These are phyloP conservation scores for Aspergillus sp. DNA, from an alignment of 2,329 filamentous ascomycete genomes.

Conservation along the genomic window DNA sequence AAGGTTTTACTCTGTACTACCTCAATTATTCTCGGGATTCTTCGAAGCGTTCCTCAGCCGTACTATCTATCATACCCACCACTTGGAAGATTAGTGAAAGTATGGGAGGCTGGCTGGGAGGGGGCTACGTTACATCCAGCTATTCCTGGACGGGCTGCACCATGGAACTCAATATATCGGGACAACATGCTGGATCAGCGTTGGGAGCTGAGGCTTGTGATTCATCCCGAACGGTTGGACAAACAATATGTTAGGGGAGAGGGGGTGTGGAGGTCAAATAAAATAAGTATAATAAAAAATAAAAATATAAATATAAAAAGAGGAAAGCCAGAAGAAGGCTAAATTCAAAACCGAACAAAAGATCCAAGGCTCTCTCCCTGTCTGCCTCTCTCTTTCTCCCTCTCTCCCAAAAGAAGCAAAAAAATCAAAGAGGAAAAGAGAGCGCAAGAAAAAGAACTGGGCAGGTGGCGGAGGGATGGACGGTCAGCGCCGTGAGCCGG, in stretches of 20 bases:
- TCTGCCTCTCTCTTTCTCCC: not conserved
- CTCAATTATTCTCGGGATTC: not conserved
- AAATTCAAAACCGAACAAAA: not conserved
- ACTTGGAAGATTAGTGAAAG: not conserved
- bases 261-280: not conserved
- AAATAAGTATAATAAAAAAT: not conserved
- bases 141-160: not conserved
- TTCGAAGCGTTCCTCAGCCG: not conserved
- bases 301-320: no score
- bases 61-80: not conserved
- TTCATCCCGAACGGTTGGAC: not conserved
- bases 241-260: not conserved
- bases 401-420: not conserved
- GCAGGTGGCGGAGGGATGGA: not conserved
- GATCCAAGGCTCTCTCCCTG: not conserved
- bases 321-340: no score
- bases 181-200: not conserved
- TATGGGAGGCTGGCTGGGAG: not conserved
- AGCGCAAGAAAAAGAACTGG: no score
- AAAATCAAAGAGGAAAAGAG: not conserved
- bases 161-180: not conserved
- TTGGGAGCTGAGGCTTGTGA: not conserved
- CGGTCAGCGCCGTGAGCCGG: not conserved
- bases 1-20: no score
- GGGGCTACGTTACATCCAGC: not conserved